Evolutionary conservation across 352 stramenopile species (phyloP), one percentile per base, ranked within the genome.

Genomic region (Elongisporangium senticosum): DNA sequence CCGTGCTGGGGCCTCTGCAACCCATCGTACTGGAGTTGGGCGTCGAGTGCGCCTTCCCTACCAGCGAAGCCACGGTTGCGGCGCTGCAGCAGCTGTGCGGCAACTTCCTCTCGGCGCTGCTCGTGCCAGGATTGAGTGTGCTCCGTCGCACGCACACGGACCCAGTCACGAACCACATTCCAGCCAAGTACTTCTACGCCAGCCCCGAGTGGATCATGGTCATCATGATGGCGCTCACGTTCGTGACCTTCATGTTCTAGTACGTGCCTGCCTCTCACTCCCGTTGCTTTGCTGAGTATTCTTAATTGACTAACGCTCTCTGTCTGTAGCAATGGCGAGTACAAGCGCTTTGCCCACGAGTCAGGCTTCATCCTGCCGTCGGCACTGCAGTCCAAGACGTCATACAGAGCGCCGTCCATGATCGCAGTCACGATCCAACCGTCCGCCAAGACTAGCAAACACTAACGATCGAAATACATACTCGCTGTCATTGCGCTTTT

Each of bases 71-170:
- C 6, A 90, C 82, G 0, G 82, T 92, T 49, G 82, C 82, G 19
- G 82, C 82, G 19, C 67, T 92, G 0, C 79, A 90, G 43, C 82
- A 92, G 43, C 77, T 92, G 51, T 90, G 77, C 60, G 82, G 82
- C 10, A 92, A 92, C 56, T 86, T 90, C 21, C 54, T 92, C 2
- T 90, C 79, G 22, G 82, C 79, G 7, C 69, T 87, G 33, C 19
- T 83, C 0, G 79, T 91, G 11, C 82, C 79, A 11, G 67, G 67
- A 0, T 55, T 91, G 10, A 84, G 75, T 56, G 57, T 72, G 3
- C 33, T 87, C 11, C 67, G 74, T 21, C 63, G 73, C 4, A 76
- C 60, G 0, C 65, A 77, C 48, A 68, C 58, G 22, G 71, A 77
- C 33, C 33, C 33, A 17, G 51, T 53, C 28, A 69, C 63, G 1